A percentile compares a stretch with the other conserved stretches of the same genome.
Evolutionary conservation across 2,329 filamentous ascomycete species (phyloP).

Genomic region (Apiospora pterosperma): DNA sequence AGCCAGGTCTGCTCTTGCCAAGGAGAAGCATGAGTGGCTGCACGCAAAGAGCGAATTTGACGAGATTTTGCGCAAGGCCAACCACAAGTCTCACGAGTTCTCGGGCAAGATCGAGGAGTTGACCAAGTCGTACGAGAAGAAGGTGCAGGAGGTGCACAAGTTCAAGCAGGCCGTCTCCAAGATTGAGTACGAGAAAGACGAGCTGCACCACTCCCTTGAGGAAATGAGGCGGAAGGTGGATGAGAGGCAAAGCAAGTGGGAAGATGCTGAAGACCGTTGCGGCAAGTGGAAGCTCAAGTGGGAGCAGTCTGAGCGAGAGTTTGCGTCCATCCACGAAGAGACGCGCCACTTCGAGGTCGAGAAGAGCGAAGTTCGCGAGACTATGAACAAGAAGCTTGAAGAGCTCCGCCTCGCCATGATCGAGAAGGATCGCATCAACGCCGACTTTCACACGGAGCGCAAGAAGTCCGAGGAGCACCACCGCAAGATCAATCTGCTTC

Average conservation of each 20-base stretch:
- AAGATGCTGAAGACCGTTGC: background rate
- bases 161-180: background rate
- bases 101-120: background rate
- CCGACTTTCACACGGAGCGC: background rate
- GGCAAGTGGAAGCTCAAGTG: background rate
- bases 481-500: background rate
- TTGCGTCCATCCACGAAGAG: background rate
- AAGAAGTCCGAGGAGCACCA: background rate
- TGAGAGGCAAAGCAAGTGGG: background rate
- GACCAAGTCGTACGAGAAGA: background rate
- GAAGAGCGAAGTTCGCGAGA: background rate
- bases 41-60: background rate
- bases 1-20: background rate
- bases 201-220: background rate
- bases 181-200: background rate
- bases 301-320: background rate
- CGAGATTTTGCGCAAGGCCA: background rate
- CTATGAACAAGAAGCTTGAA: background rate
- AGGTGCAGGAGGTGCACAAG: background rate
- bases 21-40: background rate
- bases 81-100: background rate
- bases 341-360: background rate
- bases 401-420: background rate
- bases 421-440: background rate
- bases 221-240: background rate